phyloP scores from a whole-genome alignment of 179 eudicot species.

The Silene coronaria region DNA sequence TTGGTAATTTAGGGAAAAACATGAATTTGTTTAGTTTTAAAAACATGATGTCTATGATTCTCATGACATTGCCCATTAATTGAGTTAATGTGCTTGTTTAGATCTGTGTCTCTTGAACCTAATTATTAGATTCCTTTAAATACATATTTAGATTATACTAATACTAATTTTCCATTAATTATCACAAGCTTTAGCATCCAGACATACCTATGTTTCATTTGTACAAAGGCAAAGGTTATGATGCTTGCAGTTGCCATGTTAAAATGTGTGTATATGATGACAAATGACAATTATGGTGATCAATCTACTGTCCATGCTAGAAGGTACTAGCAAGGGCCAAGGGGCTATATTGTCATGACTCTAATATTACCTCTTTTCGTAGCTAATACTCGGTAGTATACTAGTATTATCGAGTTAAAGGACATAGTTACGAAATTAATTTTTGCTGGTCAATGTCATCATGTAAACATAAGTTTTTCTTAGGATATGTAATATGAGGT shows the following conservation, averaged over 20 bases:
- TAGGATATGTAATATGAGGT: too few species aligned
- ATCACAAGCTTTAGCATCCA: not conserved
- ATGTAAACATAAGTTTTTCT: too few species aligned
- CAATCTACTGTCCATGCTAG: conserved; percentile 7
- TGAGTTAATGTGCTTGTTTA: conserved; percentile 19
- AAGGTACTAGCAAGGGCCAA: not conserved
- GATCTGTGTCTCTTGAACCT: conserved; percentile 21
- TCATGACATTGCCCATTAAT: conserved; percentile 20
- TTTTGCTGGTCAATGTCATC: too few species aligned
- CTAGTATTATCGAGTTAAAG: too few species aligned
- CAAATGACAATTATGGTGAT: conserved; percentile 7
- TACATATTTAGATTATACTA: conserved; percentile 13
- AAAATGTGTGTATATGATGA: conserved; percentile 10
- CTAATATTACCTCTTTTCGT: too few species aligned
- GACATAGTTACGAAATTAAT: too few species aligned
- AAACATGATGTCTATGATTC: conserved; percentile 15
- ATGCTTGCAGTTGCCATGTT: conserved; percentile 18
- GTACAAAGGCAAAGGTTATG: conserved; percentile 9
- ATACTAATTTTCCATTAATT: conserved; percentile 4
- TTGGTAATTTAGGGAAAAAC: not conserved
- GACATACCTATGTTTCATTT: conserved; percentile 9
- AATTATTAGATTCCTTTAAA: conserved; percentile 15
- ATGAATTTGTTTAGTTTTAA: not conserved
- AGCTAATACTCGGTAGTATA: too few species aligned
- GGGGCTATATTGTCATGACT: too few species aligned